Evolutionary conservation across 23 red algal species (phyloP), one percentile per base, ranked within the genome.

Genomic region (Gracilaria caudata): DNA sequence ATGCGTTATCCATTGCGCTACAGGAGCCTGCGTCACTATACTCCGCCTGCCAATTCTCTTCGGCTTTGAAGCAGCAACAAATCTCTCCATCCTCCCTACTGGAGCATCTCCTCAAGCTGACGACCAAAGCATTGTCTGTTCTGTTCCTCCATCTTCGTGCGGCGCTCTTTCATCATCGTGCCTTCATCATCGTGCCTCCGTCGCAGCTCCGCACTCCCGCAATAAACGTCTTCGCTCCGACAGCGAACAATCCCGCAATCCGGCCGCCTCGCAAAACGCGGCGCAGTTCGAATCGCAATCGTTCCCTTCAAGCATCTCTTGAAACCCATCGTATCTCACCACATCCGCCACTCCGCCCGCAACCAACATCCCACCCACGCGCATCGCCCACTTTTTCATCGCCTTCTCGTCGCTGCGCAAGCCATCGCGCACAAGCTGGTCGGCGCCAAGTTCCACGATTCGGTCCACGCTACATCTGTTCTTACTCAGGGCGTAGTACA

Each of bases 1-100:
- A 89, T 73, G 85, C 85, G 85, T 89, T 89, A 89, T 89, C 85
- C 85, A 89, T 89, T 89, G 85, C 85, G 85, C 85, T 89, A 89
- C 85, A 89, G 85, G 85, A 89, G 85, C 85, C 36, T 3, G 11
- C 28, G 7, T 37, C 28, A 17, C 66, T 12, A 1, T 23, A 6
- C 30, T 11, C 9, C 60, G 19, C 1, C 6, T 1, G 1, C 8
- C 12, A 53, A 53, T 53, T 53, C 49, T 17, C 19, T 53, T 17
- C 49, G 5, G 13, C 4, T 53, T 53, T 53, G 19, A 53, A 53
- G 12, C 14, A 53, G 12, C 19, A 1, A 11, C 6, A 45, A 45
- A 45, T n/a, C n/a, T n/a, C n/a, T n/a, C n/a, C n/a, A n/a, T n/a
- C n/a, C n/a, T n/a, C n/a, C n/a, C n/a, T n/a, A n/a, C n/a, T n/a